A percentile compares a stretch with the other conserved stretches of the same genome.
Evolutionary conservation across 129 eudicot genomes (phyloP).

Genomic region (Kitagawia praeruptora): DNA sequence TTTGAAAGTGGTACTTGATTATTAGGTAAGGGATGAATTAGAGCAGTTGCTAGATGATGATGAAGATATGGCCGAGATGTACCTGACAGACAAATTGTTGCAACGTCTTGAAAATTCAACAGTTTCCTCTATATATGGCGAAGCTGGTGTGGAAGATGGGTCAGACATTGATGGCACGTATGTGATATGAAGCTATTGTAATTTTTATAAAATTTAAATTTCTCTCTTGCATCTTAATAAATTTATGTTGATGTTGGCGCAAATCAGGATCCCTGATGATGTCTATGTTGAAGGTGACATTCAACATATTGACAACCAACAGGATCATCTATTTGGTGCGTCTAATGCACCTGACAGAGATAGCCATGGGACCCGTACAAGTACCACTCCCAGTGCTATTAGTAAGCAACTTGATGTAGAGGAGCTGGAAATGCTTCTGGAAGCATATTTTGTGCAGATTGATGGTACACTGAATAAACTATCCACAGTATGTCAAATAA

Average conservation of each 20-base stretch:
- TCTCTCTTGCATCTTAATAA: neutral
- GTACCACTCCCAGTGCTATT: constrained; percentile 50
- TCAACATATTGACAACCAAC: constrained; percentile 26
- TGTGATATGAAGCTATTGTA: neutral
- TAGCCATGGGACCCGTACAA: constrained; percentile 51
- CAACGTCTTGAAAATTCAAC: constrained; percentile 50
- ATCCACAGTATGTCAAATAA: constrained; percentile 53
- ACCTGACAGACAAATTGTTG: constrained; percentile 48
- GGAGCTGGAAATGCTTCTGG: constrained; percentile 88
- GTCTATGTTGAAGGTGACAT: constrained; percentile 29
- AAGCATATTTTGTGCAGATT: constrained; percentile 85
- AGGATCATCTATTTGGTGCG: constrained; percentile 35
- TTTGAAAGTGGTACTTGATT: neutral
- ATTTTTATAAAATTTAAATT: neutral
- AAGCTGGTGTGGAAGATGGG: constrained; percentile 45
- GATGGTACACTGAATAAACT: constrained; percentile 73
- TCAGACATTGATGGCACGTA: constrained; percentile 46
- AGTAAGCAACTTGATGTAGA: constrained; percentile 67
- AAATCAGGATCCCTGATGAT: constrained; percentile 41
- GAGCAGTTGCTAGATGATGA: constrained; percentile 81
- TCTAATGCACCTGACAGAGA: constrained; percentile 31
- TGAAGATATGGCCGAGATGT: constrained; percentile 73
- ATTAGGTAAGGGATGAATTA: constrained; percentile 78
- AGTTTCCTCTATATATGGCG: constrained; percentile 35
- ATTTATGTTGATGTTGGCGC: neutral